Conservation (phyloP, 2,329 filamentous ascomycete genomes). For the Scedosporium boydii region DNA sequence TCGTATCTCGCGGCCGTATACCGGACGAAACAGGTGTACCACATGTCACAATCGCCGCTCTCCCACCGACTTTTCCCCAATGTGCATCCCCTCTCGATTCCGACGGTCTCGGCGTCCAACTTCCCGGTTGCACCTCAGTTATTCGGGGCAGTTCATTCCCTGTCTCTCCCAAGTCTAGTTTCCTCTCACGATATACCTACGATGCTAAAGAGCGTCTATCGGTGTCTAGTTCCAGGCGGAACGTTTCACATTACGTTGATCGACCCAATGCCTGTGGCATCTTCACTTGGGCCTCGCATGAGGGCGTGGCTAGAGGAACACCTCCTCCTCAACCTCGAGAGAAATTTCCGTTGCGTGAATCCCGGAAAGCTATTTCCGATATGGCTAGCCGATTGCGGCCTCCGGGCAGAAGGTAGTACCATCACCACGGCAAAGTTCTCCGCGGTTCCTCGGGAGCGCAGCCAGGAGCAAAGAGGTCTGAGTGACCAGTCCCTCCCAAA, state of each 20-base stretch:
- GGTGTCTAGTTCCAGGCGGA: conserved; percentile 44
- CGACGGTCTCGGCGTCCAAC: conserved; percentile 23
- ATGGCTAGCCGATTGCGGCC: conserved; percentile 47
- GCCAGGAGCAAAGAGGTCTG: conserved; percentile 6
- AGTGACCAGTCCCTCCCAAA: background rate
- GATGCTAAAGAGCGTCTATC: conserved; percentile 46
- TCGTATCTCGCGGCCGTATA: conserved; percentile 39
- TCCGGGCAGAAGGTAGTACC: conserved; percentile 37
- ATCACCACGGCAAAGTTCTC: conserved; percentile 39
- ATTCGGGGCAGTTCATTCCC: conserved; percentile 41
- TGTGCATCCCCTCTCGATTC: conserved; percentile 27
- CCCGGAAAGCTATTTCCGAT: conserved; percentile 48
- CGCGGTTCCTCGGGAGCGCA: conserved; percentile 27
- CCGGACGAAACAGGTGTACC: conserved; percentile 29
- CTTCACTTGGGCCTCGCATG: conserved; percentile 47
- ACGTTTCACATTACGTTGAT: conserved; percentile 51
- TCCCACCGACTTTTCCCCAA: conserved; percentile 27
- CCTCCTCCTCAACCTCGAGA: conserved; percentile 49
- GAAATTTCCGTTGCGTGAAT: conserved; percentile 47
- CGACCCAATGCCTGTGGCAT: conserved; percentile 48
- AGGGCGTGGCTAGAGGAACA: conserved; percentile 53
- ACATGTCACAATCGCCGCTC: conserved; percentile 34
- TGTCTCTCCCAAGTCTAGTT: conserved; percentile 47
- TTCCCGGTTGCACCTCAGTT: conserved; percentile 29
- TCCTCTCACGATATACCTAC: conserved; percentile 45